Base-by-base conservation (phyloP, 2,329 filamentous ascomycete genomes). In the Ophiostoma tasmaniense region DNA sequence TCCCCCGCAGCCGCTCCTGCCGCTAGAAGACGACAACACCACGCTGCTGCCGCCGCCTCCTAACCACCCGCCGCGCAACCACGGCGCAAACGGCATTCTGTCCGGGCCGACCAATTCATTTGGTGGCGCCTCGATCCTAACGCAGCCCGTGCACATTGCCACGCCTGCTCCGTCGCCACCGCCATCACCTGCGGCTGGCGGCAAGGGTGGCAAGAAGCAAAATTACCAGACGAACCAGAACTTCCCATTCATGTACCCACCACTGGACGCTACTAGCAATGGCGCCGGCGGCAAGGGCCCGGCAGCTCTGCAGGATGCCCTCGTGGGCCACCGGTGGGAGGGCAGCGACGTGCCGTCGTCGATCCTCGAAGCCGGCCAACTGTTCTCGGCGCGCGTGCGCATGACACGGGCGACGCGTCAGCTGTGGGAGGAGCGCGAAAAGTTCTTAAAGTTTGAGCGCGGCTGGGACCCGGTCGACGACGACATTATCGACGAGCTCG, bases 211-310 rank as follows among this genome's bases (percentile, higher is more conserved):
- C 0, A 99, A 99, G 82, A 99, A 99, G 77, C 95, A 99, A 76
- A 99, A 98, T 74, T 99, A 99, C 75, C 95, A 99, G 78, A 99
- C 95, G 0, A 99, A 99, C 76, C 95, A 99, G 75, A 95, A 97
- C 76, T 98, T 99, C 73, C 95, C 95, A 0, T 98, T 99, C 76
- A 88, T 99, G 80, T 99, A 99, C 74, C 95, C 95, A 1, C 95
- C 95, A 1, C 81, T 97, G 22, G 94, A 97, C 78, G 89, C 89
- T 71, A 89, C 88, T 30, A 97, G 93, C 79, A 97, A 96, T 76
- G 91, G 90, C 73, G 89, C 94, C 50, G 94, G 95, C 66, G 94
- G 94, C 0, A 97, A 96, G 76, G 93, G 93, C 14, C 86, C 85
- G 25, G 91, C 93, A 6, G 90, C 91, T 59, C 79, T 93, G 62